phyloP scores from a whole-genome alignment of 1,139 yeast species.

The Blastobotrys petasosporus region DNA sequence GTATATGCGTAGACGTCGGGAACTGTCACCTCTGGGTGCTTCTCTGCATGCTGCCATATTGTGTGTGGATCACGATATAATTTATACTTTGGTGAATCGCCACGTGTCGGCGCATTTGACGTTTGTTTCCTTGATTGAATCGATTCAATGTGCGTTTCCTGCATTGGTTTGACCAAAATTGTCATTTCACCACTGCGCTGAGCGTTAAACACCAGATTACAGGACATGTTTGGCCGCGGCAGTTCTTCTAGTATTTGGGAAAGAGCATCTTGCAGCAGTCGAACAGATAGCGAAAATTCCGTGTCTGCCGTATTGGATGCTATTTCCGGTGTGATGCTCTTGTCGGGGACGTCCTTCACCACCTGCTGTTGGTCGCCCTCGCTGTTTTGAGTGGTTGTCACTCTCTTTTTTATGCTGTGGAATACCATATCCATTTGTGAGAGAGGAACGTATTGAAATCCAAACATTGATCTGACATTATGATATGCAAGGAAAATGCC shows the following conservation, averaged over 20 bases:
- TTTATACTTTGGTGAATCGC: conserved; percentile 9
- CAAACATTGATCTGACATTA: conserved; percentile 73
- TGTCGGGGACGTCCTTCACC: conserved; percentile 1
- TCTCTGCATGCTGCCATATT: conserved; percentile 20
- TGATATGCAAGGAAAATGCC: conserved; percentile 93
- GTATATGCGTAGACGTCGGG: conserved; percentile 19
- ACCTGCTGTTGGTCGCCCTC: neutral
- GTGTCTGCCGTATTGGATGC: conserved; percentile 58
- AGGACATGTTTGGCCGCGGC: conserved; percentile 17
- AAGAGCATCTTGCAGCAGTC: conserved; percentile 51
- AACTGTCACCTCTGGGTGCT: conserved; percentile 15
- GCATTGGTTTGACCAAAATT: conserved; percentile 33
- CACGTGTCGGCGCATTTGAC: neutral
- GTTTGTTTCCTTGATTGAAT: conserved; percentile 20
- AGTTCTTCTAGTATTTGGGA: conserved; percentile 35
- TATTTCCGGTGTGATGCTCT: conserved; percentile 13
- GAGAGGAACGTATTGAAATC: conserved; percentile 82
- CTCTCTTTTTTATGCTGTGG: conserved; percentile 43
- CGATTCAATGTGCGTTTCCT: conserved; percentile 22
- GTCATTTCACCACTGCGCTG: conserved; percentile 23
- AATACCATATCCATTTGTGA: conserved; percentile 59
- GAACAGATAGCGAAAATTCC: conserved; percentile 63
- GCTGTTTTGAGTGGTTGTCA: neutral
- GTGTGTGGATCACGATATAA: conserved; percentile 19
- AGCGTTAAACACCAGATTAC: conserved; percentile 27